These are phyloP conservation scores for Leonotis leonurus DNA, from an alignment of 257 asterid species.

Conservation along the genomic window DNA sequence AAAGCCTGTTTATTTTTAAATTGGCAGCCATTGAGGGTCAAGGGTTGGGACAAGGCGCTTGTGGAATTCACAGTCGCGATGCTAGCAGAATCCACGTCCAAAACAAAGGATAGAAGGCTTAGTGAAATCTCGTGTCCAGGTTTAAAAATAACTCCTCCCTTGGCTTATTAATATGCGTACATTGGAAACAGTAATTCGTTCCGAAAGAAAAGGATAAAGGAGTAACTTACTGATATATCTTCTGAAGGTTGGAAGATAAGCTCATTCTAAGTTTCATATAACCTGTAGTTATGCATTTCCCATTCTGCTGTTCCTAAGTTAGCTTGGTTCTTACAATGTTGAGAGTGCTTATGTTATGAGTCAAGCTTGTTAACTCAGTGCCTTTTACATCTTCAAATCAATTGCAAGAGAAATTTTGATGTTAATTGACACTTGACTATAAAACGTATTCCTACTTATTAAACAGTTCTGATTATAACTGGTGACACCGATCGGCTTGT, in stretches of 20 bases:
- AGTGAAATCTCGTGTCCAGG: slow-evolving; percentile 86
- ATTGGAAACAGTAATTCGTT: background rate
- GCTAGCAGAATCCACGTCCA: slow-evolving; percentile 58
- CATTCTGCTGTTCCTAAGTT: no score
- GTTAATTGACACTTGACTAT: no score
- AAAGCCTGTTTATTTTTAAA: background rate
- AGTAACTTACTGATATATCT: background rate
- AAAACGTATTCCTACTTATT: slow-evolving; percentile 3
- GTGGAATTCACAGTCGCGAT: slow-evolving; percentile 67
- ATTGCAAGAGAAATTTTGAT: background rate
- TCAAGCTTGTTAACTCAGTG: no score
- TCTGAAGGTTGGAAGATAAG: no score
- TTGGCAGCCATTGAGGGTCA: slow-evolving; percentile 73
- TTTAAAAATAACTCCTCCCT: slow-evolving; percentile 13
- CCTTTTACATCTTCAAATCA: background rate
- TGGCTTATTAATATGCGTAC: background rate
- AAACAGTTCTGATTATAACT: slow-evolving; percentile 66
- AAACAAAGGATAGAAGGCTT: slow-evolving; percentile 45
- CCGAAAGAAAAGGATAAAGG: background rate
- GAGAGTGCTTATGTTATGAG: no score
- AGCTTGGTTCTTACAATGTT: no score
- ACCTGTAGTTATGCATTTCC: no score
- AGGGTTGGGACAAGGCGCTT: slow-evolving; percentile 93
- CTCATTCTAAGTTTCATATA: no score
- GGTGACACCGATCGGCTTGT: slow-evolving; percentile 92